Evolutionary conservation across 257 asterid species (phyloP).

Genomic region (Gentiana dahurica): DNA sequence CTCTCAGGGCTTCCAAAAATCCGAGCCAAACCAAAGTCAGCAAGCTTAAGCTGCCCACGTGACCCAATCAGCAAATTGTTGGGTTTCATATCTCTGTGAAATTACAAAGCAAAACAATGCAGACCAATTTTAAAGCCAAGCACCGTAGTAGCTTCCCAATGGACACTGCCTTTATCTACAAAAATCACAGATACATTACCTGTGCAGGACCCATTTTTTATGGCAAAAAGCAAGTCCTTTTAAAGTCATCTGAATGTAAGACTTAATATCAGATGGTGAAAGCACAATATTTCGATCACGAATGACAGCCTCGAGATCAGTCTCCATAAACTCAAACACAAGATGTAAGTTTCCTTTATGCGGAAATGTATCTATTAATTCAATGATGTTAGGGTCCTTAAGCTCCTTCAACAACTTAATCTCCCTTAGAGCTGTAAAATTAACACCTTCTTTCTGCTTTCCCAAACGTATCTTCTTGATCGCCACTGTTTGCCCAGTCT

Average conservation of each 20-base stretch:
- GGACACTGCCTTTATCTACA: not conserved
- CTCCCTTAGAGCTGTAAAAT: constrained; percentile 91
- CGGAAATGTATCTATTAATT: constrained; percentile 78
- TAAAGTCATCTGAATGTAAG: constrained; percentile 88
- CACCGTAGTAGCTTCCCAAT: not conserved
- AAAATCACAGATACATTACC: constrained; percentile 28
- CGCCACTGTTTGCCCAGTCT: constrained; percentile 92
- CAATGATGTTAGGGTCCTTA: constrained; percentile 80
- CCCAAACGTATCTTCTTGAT: constrained; percentile 93
- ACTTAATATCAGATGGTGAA: constrained; percentile 90
- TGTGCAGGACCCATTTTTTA: constrained; percentile 90
- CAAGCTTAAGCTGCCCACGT: constrained; percentile 86
- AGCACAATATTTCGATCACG: constrained; percentile 87
- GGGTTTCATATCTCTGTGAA: constrained; percentile 94
- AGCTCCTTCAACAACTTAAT: constrained; percentile 93
- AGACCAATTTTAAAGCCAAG: constrained; percentile 6
- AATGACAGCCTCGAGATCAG: constrained; percentile 95
- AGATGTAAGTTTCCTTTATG: constrained; percentile 95
- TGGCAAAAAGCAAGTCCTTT: constrained; percentile 93
- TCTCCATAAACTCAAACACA: constrained; percentile 99
- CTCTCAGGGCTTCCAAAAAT: constrained; percentile 93
- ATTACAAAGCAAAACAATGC: constrained; percentile 6
- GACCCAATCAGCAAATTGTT: constrained; percentile 93
- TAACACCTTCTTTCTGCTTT: constrained; percentile 95
- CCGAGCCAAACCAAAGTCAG: constrained; percentile 97